Conservation (phyloP, 1,139 yeast species). For the Taiozyma sp. region DNA sequence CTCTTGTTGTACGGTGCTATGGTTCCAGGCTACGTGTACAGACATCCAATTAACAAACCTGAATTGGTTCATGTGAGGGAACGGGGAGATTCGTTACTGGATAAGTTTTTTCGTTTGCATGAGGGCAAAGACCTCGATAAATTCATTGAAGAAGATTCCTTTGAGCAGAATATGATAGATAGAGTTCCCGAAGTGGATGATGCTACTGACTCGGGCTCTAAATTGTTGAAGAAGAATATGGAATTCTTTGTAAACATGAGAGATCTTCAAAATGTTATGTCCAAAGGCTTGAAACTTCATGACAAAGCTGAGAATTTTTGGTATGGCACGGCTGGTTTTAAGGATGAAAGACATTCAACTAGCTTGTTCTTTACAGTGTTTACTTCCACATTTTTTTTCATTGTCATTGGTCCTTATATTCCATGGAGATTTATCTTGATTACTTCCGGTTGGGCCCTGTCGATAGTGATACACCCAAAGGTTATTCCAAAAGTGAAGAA, state of each 20-base stretch:
- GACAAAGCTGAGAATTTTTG: conserved; percentile 53
- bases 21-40: conserved; percentile 64
- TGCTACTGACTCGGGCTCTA: conserved; percentile 14
- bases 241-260: conserved; percentile 36
- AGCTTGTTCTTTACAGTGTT: conserved; percentile 43
- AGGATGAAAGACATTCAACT: conserved; percentile 67
- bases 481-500: conserved; percentile 32
- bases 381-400: conserved; percentile 36
- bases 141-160: conserved; percentile 7
- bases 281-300: conserved; percentile 47
- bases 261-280: conserved; percentile 48
- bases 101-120: conserved; percentile 37
- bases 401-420: conserved; percentile 55
- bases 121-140: conserved; percentile 9
- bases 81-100: conserved; percentile 54
- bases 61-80: conserved; percentile 39
- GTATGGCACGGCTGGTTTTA: conserved; percentile 65
- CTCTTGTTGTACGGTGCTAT: conserved; percentile 53
- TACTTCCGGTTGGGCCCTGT: conserved; percentile 51
- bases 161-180: conserved; percentile 13
- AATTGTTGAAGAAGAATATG: conserved; percentile 28
- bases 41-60: conserved; percentile 60
- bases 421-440: conserved; percentile 64
- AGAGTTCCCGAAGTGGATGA: conserved; percentile 19
- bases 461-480: conserved; percentile 54